These are phyloP conservation scores for Vigna trinervia DNA, from an alignment of 306 rosid genomes.

Conservation along the genomic window DNA sequence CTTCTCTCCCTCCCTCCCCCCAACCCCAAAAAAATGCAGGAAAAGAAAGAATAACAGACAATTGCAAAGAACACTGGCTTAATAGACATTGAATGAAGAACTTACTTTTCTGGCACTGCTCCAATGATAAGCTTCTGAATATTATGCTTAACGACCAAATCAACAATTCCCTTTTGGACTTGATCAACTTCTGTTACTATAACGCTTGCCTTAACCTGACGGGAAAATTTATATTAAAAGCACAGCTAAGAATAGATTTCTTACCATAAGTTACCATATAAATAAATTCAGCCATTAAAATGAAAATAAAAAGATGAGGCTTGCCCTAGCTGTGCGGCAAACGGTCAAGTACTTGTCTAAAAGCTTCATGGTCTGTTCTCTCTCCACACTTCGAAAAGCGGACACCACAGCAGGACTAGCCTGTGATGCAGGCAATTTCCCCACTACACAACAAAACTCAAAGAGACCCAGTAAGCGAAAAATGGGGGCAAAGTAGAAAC, in stretches of 20 bases:
- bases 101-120: conserved; percentile 72
- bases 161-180: conserved; percentile 81
- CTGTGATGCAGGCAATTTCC: conserved; percentile 78
- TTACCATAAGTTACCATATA: not conserved
- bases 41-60: not conserved
- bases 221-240: conserved; percentile 33
- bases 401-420: conserved; percentile 69
- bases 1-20: too few relatives aligned
- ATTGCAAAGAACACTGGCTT: not conserved
- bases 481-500: not conserved
- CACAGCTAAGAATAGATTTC: conserved; percentile 19
- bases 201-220: conserved; percentile 69
- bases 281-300: not conserved
- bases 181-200: conserved; percentile 63
- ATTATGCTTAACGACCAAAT: conserved; percentile 57
- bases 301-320: not conserved
- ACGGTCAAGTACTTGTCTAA: conserved; percentile 54
- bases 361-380: conserved; percentile 57
- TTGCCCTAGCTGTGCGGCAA: conserved; percentile 71
- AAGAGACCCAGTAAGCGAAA: not conserved
- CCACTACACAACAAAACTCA: conserved; percentile 62
- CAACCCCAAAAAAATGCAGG: too few relatives aligned
- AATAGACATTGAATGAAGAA: conserved; percentile 28
- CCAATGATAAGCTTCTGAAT: conserved; percentile 89
- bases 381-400: conserved; percentile 71